Conservation (phyloP, 2,329 filamentous ascomycete species). For the Byssochlamys sp. region DNA sequence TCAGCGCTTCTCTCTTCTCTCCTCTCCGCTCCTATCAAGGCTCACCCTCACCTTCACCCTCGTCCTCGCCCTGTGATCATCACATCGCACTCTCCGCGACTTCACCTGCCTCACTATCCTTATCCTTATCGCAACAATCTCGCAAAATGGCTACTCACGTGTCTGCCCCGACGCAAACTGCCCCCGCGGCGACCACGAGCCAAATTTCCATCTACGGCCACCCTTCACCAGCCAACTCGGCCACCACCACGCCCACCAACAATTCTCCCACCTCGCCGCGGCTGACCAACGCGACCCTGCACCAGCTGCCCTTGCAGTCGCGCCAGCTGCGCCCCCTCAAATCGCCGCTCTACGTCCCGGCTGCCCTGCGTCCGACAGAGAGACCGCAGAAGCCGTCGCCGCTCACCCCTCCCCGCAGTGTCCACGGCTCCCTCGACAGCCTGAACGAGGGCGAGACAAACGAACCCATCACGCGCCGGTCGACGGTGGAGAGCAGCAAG, state of each 20-base stretch:
- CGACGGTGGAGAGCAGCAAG: conserved; percentile 32
- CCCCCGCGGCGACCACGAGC: conserved; percentile 13
- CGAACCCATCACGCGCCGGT: conserved; percentile 28
- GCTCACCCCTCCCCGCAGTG: conserved; percentile 43
- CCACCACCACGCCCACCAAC: conserved; percentile 43
- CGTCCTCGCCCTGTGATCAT: neutral
- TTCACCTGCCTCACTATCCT: neutral
- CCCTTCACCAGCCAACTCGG: conserved; percentile 37
- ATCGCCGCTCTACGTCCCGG: conserved; percentile 54
- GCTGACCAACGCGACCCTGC: conserved; percentile 25
- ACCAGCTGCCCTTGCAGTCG: conserved; percentile 35
- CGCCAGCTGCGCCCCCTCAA: conserved; percentile 52
- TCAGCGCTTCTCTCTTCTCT: neutral
- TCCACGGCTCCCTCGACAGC: conserved; percentile 46
- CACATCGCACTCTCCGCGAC: neutral
- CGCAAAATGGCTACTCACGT: conserved; percentile 13
- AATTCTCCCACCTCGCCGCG: conserved; percentile 46
- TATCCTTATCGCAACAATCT: conserved; percentile 2
- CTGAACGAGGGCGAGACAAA: conserved; percentile 27
- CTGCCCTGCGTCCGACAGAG: conserved; percentile 53
- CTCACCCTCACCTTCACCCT: no score
- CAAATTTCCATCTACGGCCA: conserved; percentile 32
- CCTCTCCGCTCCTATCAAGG: neutral
- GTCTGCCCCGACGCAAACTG: conserved; percentile 6
- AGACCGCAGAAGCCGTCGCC: conserved; percentile 37